Evolutionary conservation across 2,329 filamentous ascomycete species (phyloP).

Genomic region (Parasarocladium wereldwijsianum): DNA sequence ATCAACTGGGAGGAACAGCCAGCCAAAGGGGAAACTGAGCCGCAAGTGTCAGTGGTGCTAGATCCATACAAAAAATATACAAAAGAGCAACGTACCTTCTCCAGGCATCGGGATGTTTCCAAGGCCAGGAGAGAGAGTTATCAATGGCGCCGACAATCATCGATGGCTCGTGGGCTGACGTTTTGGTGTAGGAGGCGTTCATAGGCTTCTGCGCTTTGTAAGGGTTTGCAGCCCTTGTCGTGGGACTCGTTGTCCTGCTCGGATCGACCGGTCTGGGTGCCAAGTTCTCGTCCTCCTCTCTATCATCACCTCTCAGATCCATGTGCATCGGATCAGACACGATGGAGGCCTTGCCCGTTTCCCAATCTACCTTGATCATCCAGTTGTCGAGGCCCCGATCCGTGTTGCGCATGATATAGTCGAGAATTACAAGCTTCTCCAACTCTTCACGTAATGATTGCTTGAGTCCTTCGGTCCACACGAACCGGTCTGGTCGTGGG

Average conservation of each 20-base stretch:
- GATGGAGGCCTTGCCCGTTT: constrained; percentile 69
- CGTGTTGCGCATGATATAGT: constrained; percentile 99
- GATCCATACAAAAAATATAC: background rate
- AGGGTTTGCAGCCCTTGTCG: constrained; percentile 38
- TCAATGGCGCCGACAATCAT: constrained; percentile 87
- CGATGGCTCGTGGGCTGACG: constrained; percentile 33
- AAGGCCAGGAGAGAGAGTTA: constrained; percentile 96
- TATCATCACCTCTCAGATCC: constrained; percentile 38
- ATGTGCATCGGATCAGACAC: constrained; percentile 64
- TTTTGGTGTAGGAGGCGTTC: constrained; percentile 47
- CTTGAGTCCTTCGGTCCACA: constrained; percentile 80
- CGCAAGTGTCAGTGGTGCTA: constrained; percentile 12
- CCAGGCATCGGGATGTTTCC: constrained; percentile 94
- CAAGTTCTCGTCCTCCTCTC: constrained; percentile 12
- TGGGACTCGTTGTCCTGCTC: constrained; percentile 8
- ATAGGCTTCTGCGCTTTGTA: constrained; percentile 75
- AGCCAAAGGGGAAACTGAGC: constrained; percentile 91
- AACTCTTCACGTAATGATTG: constrained; percentile 89
- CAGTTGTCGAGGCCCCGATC: constrained; percentile 95
- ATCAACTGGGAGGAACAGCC: constrained; percentile 93
- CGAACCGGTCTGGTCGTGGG: constrained; percentile 43
- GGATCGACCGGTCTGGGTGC: constrained; percentile 18
- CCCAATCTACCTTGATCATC: constrained; percentile 96
- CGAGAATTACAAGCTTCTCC: constrained; percentile 90
- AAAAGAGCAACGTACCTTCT: constrained; percentile 27